These are phyloP conservation scores for Diaporthe vaccinii DNA, from an alignment of 2,329 filamentous ascomycete species.

Conservation along the genomic window DNA sequence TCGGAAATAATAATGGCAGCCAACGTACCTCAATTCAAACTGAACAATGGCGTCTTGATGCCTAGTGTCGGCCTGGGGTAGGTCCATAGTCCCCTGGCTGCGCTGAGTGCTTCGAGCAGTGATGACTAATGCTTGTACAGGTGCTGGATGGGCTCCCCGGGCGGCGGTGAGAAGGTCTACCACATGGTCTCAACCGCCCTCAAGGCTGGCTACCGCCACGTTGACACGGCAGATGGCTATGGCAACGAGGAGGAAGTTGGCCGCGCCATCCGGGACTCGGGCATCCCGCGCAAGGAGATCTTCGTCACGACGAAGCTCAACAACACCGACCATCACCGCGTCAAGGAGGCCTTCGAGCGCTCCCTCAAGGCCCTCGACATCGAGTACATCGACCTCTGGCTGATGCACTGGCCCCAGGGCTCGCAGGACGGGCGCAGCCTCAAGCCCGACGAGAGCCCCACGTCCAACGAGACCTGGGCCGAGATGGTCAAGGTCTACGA, in stretches of 20 bases:
- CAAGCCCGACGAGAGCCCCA: constrained; percentile 34
- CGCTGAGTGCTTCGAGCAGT: background rate
- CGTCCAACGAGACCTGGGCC: constrained; percentile 39
- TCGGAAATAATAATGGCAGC: constrained; percentile 28
- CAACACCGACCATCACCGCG: constrained; percentile 47
- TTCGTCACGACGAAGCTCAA: constrained; percentile 51
- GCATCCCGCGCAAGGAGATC: constrained; percentile 52
- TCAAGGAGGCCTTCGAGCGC: constrained; percentile 46
- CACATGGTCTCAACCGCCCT: constrained; percentile 47
- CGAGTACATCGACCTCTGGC: constrained; percentile 70
- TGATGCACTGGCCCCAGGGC: constrained; percentile 50
- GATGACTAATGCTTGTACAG: constrained; percentile 17
- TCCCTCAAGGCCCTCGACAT: constrained; percentile 61
- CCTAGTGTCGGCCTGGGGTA: constrained; percentile 39
- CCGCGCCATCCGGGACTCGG: constrained; percentile 49
- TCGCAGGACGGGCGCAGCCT: background rate
- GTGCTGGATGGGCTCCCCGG: constrained; percentile 37
- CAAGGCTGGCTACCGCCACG: constrained; percentile 49
- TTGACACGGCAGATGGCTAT: constrained; percentile 50
- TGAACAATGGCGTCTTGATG: constrained; percentile 37
- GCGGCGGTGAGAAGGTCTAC: constrained; percentile 33
- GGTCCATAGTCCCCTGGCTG: background rate
- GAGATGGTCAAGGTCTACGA: constrained; percentile 58
- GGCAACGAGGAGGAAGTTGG: constrained; percentile 49
- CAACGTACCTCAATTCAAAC: constrained; percentile 34